Conservation (phyloP, 371 early-diverging fungal genomes). For the Mucor mucedo region DNA sequence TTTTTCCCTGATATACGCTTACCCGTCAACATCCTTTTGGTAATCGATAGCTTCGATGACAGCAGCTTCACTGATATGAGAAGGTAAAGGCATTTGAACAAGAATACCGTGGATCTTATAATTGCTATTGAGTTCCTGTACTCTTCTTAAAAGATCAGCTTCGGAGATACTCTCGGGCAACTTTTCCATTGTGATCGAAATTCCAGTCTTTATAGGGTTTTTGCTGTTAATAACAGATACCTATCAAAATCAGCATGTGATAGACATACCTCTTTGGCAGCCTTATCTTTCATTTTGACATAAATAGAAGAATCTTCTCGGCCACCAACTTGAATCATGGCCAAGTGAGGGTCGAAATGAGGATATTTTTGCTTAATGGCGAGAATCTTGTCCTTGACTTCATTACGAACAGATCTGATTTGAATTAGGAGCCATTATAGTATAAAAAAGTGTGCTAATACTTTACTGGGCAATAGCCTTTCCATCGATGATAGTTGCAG, state of each 20-base stretch:
- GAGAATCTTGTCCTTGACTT: conserved; percentile 65
- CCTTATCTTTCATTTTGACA: conserved; percentile 90
- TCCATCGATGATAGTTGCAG: conserved; percentile 71
- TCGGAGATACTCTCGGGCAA: conserved; percentile 56
- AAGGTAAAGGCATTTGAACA: conserved; percentile 96
- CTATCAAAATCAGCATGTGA: background rate
- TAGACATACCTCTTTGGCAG: conserved; percentile 76
- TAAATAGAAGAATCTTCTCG: conserved; percentile 92
- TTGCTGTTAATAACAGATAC: conserved; percentile 6
- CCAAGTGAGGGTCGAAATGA: conserved; percentile 78
- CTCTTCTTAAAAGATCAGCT: conserved; percentile 55
- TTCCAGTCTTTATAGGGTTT: conserved; percentile 52
- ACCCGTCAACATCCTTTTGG: conserved; percentile 96
- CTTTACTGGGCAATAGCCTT: conserved; percentile 60
- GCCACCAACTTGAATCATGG: conserved; percentile 90
- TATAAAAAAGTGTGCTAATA: background rate
- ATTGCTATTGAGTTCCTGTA: conserved; percentile 78
- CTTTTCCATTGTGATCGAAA: conserved; percentile 59
- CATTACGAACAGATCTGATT: conserved; percentile 62
- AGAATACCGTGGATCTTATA: conserved; percentile 86
- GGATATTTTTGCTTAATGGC: conserved; percentile 64
- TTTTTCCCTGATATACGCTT: conserved; percentile 12
- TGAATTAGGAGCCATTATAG: background rate
- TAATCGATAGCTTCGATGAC: conserved; percentile 85
- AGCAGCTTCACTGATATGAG: conserved; percentile 72